phyloP scores from a whole-genome alignment of 805 yeast species.

The Metschnikowia hibisci region DNA sequence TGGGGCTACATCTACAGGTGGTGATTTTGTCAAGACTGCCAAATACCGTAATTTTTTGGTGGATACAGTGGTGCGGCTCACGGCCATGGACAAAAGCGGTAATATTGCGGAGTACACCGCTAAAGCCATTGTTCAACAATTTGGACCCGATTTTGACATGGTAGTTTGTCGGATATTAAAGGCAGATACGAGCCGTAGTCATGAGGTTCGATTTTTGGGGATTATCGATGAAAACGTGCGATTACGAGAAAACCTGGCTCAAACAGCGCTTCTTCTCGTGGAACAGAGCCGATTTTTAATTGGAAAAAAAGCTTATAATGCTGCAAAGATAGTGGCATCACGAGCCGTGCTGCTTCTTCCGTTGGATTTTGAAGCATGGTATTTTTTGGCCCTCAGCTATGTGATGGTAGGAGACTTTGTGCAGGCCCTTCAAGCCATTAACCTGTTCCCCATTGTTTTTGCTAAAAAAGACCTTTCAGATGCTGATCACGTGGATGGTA shows the following conservation, averaged over 20 bases:
- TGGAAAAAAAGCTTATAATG: conserved; percentile 45
- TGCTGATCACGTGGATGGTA: conserved; percentile 10
- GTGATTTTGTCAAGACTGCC: conserved; percentile 25
- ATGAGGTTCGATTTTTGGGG: conserved; percentile 47
- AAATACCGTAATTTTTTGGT: conserved; percentile 49
- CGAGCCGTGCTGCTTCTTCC: conserved; percentile 68
- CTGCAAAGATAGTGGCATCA: conserved; percentile 58
- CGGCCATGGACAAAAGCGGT: conserved; percentile 35
- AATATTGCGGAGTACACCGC: conserved; percentile 31
- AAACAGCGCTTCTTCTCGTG: conserved; percentile 54
- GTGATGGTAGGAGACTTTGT: conserved; percentile 51
- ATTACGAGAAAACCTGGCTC: conserved; percentile 27
- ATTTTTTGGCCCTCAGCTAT: conserved; percentile 55
- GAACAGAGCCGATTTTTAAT: conserved; percentile 65
- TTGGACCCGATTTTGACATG: conserved; percentile 17
- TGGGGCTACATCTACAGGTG: conserved; percentile 35
- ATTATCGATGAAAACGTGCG: conserved; percentile 37
- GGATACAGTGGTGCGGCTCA: conserved; percentile 46
- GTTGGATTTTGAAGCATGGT: conserved; percentile 73
- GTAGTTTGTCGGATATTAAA: conserved; percentile 42
- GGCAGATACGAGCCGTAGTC: conserved; percentile 26
- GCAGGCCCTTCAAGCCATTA: conserved; percentile 62
- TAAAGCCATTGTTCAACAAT: conserved; percentile 24
- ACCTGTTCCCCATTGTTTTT: conserved; percentile 62
- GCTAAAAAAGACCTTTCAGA: conserved; percentile 2